Evolutionary conservation across 2,329 filamentous ascomycete species (phyloP), one percentile per base, ranked within the genome.

Genomic region (Rhinocladiella mackenziei): DNA sequence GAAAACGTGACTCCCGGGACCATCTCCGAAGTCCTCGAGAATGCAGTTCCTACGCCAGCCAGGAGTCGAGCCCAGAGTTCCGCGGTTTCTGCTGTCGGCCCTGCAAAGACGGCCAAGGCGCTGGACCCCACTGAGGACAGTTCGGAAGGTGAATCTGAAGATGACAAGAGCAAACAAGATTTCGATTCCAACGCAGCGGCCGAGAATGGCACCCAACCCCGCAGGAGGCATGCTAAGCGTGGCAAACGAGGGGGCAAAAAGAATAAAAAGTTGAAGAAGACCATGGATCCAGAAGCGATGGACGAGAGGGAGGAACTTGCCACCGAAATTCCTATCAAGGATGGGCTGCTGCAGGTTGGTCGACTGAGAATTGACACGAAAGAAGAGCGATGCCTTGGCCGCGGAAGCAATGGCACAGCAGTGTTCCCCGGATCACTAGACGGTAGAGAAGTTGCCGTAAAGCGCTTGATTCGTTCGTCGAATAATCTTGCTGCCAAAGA

Each of bases 371-470:
- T 83, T 20, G 71, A 76, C 53, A 80, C 76, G 17, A 48, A 43
- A 31, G 48, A 54, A 23, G 75, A 81, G 55, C 72, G 70, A 20
- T 72, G 81, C 13, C 70, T 83, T 28, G 81, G 81, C 1, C 76
- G 87, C 47, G 92, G 92, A 42, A 97, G 91, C 64, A 94, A 96
- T 61, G 92, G 92, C n/a, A 98, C 92, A 0, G 81, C 94, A 40
- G 92, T 98, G 0, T 97, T 92, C 64, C 84, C 87, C 36, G 92
- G 92, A n/a, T 86, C 83, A 41, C 97, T 94, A 62, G 92, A 94
- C 63, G 89, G 89, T 17, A 83, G 89, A 38, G 84, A 89, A 32
- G 91, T 98, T 18, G 92, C 92, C 1, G 88, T 98, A 35, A 98
- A 98, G 72, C 81, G 92, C 23, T 94, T 98, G 88, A 74, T 97